These are phyloP conservation scores for Ceratobasidium papillatum DNA, from an alignment of 1,284 basidiomycete genomes.

Conservation along the genomic window DNA sequence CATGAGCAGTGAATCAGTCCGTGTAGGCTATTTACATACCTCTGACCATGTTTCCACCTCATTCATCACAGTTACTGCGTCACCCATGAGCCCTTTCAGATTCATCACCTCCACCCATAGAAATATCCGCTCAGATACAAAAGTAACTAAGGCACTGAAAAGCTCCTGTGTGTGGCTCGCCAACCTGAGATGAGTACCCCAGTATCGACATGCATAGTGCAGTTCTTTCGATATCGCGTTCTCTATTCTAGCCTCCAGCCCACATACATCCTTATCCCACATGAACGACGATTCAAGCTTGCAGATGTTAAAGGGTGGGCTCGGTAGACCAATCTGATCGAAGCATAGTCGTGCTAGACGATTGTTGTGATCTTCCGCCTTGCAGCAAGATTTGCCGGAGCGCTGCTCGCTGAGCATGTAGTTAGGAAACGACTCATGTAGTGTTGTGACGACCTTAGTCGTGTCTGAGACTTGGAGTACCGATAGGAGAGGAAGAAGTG, in stretches of 20 bases:
- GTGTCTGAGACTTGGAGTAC: slow-evolving; percentile 4
- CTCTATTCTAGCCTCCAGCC: background rate
- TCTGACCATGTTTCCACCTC: no score
- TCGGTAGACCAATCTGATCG: background rate
- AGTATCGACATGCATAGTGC: background rate
- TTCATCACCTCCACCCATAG: no score
- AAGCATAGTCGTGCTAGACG: background rate
- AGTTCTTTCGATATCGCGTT: background rate
- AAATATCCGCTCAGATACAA: no score
- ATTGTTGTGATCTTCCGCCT: background rate
- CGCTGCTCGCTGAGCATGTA: background rate
- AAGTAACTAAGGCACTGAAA: no score
- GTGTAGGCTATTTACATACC: no score
- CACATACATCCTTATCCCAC: background rate
- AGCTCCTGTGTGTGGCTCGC: no score
- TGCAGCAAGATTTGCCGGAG: background rate
- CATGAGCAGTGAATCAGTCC: no score
- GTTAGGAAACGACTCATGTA: background rate
- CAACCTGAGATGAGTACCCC: background rate
- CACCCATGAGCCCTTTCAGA: no score
- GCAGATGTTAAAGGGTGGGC: background rate
- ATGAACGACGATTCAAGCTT: background rate
- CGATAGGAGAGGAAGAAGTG: background rate
- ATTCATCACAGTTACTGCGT: no score
- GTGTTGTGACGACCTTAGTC: background rate